phyloP scores from a whole-genome alignment of 2,329 filamentous ascomycete genomes.

The Diaporthe helianthi region DNA sequence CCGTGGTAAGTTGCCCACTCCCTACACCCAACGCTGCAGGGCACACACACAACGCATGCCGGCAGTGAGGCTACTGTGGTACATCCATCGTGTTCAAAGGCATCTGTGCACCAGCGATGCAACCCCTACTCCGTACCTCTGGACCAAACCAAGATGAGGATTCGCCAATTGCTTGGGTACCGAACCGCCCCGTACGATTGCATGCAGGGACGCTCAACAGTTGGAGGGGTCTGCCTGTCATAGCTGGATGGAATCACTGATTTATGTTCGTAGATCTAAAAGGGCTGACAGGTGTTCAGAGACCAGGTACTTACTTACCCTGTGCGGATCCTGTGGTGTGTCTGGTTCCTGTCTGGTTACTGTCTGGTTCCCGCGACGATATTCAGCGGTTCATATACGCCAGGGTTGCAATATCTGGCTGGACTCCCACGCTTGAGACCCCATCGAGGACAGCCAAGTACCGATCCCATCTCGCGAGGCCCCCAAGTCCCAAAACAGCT shows the following conservation, averaged over 20 bases:
- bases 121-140: constrained; percentile 17
- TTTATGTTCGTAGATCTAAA: constrained; percentile 18
- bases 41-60: background rate
- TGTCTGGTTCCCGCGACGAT: background rate
- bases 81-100: constrained; percentile 7
- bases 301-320: constrained; percentile 17
- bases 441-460: constrained; percentile 3
- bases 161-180: constrained; percentile 17
- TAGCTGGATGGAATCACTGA: background rate
- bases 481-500: constrained; percentile 1
- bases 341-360: too few relatives aligned
- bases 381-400: constrained; percentile 8
- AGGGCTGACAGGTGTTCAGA: constrained; percentile 24
- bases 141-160: constrained; percentile 23
- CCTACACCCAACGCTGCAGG: background rate
- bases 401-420: constrained; percentile 9
- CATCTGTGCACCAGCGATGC: background rate
- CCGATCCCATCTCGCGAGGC: background rate
- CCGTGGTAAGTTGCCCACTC: constrained; percentile 21
- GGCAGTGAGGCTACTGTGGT: constrained; percentile 6
- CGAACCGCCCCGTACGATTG: constrained; percentile 11
- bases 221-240: constrained; percentile 9
- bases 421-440: background rate
- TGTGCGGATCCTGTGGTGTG: too few relatives aligned
- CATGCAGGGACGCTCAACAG: background rate